Base-by-base conservation (phyloP, 345 rosid species). In the Psidium friedrichsthalianum region DNA sequence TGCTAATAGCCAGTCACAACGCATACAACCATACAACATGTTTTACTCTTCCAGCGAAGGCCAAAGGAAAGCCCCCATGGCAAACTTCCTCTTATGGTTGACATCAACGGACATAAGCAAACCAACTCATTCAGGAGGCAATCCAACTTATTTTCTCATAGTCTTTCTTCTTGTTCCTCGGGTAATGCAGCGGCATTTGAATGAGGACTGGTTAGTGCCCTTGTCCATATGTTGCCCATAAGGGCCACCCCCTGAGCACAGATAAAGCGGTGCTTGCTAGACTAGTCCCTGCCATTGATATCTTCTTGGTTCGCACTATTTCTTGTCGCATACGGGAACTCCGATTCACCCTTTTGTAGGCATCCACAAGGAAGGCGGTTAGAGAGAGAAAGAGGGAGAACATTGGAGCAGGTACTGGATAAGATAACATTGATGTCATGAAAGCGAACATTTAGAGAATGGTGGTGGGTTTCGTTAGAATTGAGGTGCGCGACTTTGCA, bases 1-100 rank as follows among this genome's bases (percentile, higher is more conserved):
- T 36, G 22, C 80, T 69, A 69, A 69, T 8, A 36, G 25, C 47
- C 20, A 21, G 47, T 69, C 47, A 20, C 80, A 36, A 36, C 80
- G 18, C 80, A 32, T 36, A 36, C 59, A 42, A 15, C 36, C 15
- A 82, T 61, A 51, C 78, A 4, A 15, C 42, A 32, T 49, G 51
- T 56, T 57, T 16, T 47, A 87, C 58, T 84, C 85, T 59, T 82
- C 49, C 83, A 89, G 83, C 3, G 88, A 64, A 88, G 91, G 90
- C 96, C 96, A 94, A 58, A 92, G 92, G 84, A 94, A 94, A 27
- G 94, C 94, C 47, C 93, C 96, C 90, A 92, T 92, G 82, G 94
- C 96, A 44, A 91, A 91, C 64, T 86, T 88, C 84, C 93, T 89
- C 90, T 92, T 94, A 61, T 92, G 90, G 21, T 88, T 2, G 84